Conservation (phyloP, 176 grass and related monocot genomes). For the Musa schizocarpa region DNA sequence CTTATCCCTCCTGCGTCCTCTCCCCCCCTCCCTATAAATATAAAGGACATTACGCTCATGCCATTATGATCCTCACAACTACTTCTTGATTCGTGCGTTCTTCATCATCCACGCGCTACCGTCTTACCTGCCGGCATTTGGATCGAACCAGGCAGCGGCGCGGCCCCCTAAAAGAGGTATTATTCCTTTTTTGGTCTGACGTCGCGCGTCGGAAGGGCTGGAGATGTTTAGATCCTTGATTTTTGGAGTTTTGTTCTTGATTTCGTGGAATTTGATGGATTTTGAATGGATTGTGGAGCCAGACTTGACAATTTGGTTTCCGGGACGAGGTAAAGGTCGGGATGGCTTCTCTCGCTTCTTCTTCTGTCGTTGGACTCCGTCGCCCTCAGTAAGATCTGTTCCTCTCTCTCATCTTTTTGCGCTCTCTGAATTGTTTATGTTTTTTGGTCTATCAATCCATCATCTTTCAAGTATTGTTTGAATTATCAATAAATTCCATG, state of each 20-base stretch:
- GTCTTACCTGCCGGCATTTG: neutral
- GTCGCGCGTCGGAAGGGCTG: neutral
- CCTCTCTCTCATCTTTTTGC: neutral
- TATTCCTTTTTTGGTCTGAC: no score
- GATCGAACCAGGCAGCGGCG: neutral
- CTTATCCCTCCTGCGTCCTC: neutral
- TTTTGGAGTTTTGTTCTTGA: neutral
- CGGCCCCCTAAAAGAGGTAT: no score
- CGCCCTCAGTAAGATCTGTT: neutral
- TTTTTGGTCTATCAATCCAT: no score
- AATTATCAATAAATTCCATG: neutral
- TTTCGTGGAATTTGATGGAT: neutral
- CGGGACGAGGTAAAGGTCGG: neutral
- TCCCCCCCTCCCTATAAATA: neutral
- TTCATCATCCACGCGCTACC: neutral
- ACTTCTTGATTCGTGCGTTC: neutral
- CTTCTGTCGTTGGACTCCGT: neutral
- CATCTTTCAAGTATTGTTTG: neutral
- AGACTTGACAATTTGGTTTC: neutral
- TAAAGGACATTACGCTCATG: neutral
- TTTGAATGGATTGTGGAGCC: neutral
- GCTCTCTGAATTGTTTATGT: neutral
- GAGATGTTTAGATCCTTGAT: neutral
- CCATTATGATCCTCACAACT: neutral
- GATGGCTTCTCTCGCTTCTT: slow-evolving; percentile 1